Conservation (phyloP, 75 land plant genomes). For the Gnetum montanum region DNA sequence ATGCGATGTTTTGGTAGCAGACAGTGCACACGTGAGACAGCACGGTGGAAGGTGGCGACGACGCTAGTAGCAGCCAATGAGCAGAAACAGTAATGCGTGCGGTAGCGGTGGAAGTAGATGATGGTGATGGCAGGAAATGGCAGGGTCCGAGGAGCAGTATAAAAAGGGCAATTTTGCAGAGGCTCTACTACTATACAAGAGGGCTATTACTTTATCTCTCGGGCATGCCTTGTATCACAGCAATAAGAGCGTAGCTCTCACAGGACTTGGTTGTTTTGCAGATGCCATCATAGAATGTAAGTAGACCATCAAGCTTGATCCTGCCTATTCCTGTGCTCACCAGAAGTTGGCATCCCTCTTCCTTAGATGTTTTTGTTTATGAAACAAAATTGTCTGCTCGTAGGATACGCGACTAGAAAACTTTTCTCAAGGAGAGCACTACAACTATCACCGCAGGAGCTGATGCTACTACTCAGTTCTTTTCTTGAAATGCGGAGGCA, state of each 20-base stretch:
- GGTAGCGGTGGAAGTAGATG: too few species aligned
- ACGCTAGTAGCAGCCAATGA: too few species aligned
- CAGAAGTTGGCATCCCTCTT: slow-evolving; percentile 54
- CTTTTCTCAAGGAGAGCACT: slow-evolving; percentile 63
- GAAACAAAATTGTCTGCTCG: too few species aligned
- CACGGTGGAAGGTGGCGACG: too few species aligned
- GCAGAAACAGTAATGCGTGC: too few species aligned
- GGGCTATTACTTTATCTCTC: slow-evolving; percentile 63
- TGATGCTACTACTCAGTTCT: slow-evolving; percentile 61
- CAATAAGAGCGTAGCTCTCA: slow-evolving; percentile 83
- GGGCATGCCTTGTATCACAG: slow-evolving; percentile 57
- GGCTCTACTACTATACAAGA: slow-evolving; percentile 73
- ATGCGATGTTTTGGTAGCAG: too few species aligned
- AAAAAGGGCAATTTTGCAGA: slow-evolving; percentile 61
- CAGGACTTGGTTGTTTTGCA: slow-evolving; percentile 45
- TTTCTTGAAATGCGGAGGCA: slow-evolving; percentile 75
- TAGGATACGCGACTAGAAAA: slow-evolving; percentile 62
- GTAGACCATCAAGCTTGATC: slow-evolving; percentile 69
- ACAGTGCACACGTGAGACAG: too few species aligned
- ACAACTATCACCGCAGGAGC: slow-evolving; percentile 78
- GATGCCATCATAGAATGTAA: slow-evolving; percentile 88
- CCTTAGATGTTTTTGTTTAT: too few species aligned
- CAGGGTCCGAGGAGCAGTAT: too few species aligned
- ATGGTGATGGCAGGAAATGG: too few species aligned
- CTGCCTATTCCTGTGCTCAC: slow-evolving; percentile 55